Conservation (phyloP, 345 rosid species). For the Rhodomyrtus tomentosa region DNA sequence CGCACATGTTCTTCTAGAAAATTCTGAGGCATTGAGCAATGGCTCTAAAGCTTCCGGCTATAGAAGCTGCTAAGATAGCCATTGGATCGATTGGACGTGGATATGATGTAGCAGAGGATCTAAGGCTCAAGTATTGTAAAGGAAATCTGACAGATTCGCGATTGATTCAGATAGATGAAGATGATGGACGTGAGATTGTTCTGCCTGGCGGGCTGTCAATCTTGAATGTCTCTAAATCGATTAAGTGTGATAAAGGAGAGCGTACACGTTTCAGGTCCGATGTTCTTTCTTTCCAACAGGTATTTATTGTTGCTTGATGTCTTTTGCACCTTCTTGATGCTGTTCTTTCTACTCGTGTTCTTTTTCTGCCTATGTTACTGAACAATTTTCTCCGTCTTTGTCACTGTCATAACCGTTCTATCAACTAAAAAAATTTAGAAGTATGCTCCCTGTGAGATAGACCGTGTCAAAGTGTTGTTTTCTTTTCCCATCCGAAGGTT, state of each 20-base stretch:
- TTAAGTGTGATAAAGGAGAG: conserved; percentile 94
- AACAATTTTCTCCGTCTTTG: not conserved
- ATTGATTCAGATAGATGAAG: conserved; percentile 63
- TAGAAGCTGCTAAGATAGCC: conserved; percentile 81
- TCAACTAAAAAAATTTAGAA: not conserved
- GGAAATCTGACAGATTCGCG: conserved; percentile 39
- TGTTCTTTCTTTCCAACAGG: conserved; percentile 88
- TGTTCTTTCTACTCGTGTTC: not conserved
- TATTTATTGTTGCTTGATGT: not conserved
- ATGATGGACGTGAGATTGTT: conserved; percentile 41
- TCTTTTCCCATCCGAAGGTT: not conserved
- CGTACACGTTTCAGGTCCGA: conserved; percentile 77
- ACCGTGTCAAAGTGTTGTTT: not conserved
- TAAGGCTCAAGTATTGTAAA: conserved; percentile 72
- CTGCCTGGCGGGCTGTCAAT: conserved; percentile 81
- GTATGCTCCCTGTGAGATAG: not conserved
- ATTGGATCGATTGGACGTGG: conserved; percentile 82
- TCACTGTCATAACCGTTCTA: not conserved
- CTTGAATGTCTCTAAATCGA: conserved; percentile 63
- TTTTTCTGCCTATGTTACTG: not conserved
- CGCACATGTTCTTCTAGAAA: conserved; percentile 2
- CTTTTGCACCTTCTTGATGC: not conserved
- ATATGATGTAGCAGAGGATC: conserved; percentile 65
- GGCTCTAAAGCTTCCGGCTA: conserved; percentile 65
- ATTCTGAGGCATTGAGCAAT: conserved; percentile 34